Percentiles rank a stretch among this genome's conserved stretches.
Evolutionary conservation across 1,139 yeast species (phyloP).

Genomic region (Debaryomycetaceae sp.): DNA sequence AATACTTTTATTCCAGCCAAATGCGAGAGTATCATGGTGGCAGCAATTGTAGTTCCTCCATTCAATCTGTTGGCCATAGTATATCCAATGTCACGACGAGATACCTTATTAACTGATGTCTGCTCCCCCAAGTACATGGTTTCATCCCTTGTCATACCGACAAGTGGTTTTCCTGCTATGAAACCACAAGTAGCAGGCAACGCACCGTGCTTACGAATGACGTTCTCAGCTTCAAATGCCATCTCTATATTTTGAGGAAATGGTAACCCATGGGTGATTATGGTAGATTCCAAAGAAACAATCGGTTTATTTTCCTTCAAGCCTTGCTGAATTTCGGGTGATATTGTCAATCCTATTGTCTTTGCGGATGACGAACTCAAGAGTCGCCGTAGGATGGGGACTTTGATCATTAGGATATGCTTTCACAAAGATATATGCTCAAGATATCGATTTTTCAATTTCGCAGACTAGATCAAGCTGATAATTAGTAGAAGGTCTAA

Average conservation of each 20-base stretch:
- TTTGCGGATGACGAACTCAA: not conserved
- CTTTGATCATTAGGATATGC: not conserved
- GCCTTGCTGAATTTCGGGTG: constrained; percentile 65
- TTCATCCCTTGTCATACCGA: constrained; percentile 55
- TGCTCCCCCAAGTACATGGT: constrained; percentile 48
- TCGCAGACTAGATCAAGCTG: not conserved
- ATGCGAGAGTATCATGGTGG: constrained; percentile 79
- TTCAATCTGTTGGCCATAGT: constrained; percentile 59
- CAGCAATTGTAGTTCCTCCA: constrained; percentile 91
- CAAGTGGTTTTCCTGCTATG: constrained; percentile 64
- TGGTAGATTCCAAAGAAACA: constrained; percentile 82
- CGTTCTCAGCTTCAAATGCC: constrained; percentile 66
- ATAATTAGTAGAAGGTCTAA: no score
- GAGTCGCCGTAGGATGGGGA: not conserved
- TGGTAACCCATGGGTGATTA: constrained; percentile 87
- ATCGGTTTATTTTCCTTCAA: constrained; percentile 54
- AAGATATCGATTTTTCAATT: not conserved
- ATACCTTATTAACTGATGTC: constrained; percentile 49
- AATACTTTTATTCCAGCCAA: constrained; percentile 77
- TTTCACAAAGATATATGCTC: not conserved
- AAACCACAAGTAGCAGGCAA: constrained; percentile 88
- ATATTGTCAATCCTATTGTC: constrained; percentile 23
- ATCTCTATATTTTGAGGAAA: constrained; percentile 70
- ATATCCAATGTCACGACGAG: constrained; percentile 77
- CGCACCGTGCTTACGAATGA: constrained; percentile 61